These are phyloP conservation scores for Trypethelium eluteriae DNA, from an alignment of 495 filamentous ascomycete genomes.

Conservation along the genomic window DNA sequence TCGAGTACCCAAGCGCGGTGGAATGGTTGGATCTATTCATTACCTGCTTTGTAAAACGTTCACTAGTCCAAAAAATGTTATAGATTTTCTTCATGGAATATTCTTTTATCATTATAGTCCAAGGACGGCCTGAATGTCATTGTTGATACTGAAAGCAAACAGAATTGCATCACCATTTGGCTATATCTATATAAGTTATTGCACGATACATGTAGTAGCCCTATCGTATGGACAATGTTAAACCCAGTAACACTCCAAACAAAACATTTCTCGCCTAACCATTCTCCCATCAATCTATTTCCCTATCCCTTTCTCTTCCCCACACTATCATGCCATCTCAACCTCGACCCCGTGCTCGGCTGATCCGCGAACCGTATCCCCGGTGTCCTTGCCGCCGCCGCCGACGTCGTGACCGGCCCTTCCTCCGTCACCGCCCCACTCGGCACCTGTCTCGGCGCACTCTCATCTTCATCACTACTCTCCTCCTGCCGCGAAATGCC, in stretches of 20 bases:
- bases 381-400: constrained; percentile 23
- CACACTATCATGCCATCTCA: constrained; percentile 5
- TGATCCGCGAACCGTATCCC: constrained; percentile 45
- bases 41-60: no score
- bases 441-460: constrained; percentile 17
- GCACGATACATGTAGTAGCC: no score
- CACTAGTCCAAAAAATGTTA: no score
- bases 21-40: no score
- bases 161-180: no score
- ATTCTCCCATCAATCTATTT: not conserved
- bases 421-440: constrained; percentile 11
- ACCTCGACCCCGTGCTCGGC: not conserved
- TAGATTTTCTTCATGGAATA: no score
- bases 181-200: no score
- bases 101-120: no score
- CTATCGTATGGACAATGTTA: no score
- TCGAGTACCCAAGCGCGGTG: no score
- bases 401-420: constrained; percentile 7
- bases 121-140: no score
- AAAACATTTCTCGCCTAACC: not conserved
- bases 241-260: not conserved
- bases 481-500: constrained; percentile 53
- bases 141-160: no score
- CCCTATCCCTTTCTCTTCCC: constrained; percentile 3
- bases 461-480: constrained; percentile 57